These are phyloP conservation scores for Achaetomiella virescens DNA, from an alignment of 495 filamentous ascomycete species.

Conservation along the genomic window DNA sequence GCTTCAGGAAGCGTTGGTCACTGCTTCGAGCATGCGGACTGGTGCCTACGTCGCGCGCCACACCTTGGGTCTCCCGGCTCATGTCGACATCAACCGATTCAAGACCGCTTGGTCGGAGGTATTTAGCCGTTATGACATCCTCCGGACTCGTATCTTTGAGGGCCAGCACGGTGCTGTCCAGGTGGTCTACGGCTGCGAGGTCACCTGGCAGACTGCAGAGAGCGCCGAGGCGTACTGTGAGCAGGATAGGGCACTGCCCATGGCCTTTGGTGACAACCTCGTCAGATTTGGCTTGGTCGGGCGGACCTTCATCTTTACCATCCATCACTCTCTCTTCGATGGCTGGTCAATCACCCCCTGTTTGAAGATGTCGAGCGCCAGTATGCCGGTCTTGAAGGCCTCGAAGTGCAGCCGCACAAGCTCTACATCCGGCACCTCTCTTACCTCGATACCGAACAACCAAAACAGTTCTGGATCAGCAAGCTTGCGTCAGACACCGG, in stretches of 20 bases:
- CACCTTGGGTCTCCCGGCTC: background rate
- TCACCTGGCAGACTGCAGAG: background rate
- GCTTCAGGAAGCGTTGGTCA: constrained; percentile 4
- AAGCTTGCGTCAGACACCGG: constrained; percentile 1
- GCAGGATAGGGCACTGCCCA: background rate
- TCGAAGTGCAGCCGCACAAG: background rate
- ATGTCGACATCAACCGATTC: background rate
- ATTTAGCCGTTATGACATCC: background rate
- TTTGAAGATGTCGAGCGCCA: constrained; percentile 3
- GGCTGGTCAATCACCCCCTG: background rate
- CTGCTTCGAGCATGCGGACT: background rate
- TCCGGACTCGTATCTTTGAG: constrained; percentile 4
- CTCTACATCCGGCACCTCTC: constrained; percentile 40
- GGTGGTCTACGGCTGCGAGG: background rate
- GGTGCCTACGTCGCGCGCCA: constrained; percentile 4
- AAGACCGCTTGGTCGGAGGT: constrained; percentile 2
- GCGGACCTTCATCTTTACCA: constrained; percentile 1
- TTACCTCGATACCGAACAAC: background rate
- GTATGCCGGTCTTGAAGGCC: background rate
- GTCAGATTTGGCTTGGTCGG: background rate
- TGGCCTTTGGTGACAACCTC: constrained; percentile 2
- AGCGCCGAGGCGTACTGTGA: background rate
- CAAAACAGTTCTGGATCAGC: background rate
- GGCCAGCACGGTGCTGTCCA: background rate
- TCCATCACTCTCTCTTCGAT: constrained; percentile 6